phyloP scores from a whole-genome alignment of 2,329 filamentous ascomycete species.

The Cladosporium sp. region DNA sequence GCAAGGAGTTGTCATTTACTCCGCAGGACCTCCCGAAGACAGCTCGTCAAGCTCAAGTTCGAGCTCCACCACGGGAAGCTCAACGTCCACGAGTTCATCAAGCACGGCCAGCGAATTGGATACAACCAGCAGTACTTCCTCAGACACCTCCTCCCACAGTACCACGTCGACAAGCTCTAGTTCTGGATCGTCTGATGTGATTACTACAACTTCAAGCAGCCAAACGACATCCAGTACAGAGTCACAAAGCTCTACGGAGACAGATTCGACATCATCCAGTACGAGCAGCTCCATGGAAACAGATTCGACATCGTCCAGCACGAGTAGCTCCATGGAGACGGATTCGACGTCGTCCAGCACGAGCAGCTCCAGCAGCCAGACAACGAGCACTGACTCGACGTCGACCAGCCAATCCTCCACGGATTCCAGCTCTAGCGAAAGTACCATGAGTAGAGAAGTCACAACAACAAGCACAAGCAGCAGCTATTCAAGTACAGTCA shows the following conservation, averaged over 20 bases:
- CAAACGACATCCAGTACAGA: neutral
- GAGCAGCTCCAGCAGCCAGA: neutral
- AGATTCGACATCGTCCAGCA: too few relatives aligned
- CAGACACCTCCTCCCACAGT: too few relatives aligned
- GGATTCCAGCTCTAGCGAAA: neutral
- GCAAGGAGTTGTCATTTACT: constrained; percentile 2
- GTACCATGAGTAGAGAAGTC: too few relatives aligned
- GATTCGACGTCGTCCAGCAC: neutral
- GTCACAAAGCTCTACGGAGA: too few relatives aligned
- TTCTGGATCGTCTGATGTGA: neutral
- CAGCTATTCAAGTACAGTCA: neutral
- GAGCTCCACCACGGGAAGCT: neutral
- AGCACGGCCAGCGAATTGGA: neutral
- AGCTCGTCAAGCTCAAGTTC: constrained; percentile 4
- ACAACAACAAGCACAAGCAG: neutral
- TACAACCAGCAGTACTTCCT: neutral
- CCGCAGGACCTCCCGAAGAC: neutral
- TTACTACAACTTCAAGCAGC: neutral
- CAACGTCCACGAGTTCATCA: neutral
- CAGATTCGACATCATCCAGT: too few relatives aligned
- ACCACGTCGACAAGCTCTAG: neutral
- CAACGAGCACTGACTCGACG: neutral
- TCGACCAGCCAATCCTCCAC: too few relatives aligned
- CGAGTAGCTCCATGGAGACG: too few relatives aligned
- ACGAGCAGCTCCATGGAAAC: too few relatives aligned